Evolutionary conservation across 306 rosid genomes (phyloP).

Genomic region (Sphenostylis stenocarpa): DNA sequence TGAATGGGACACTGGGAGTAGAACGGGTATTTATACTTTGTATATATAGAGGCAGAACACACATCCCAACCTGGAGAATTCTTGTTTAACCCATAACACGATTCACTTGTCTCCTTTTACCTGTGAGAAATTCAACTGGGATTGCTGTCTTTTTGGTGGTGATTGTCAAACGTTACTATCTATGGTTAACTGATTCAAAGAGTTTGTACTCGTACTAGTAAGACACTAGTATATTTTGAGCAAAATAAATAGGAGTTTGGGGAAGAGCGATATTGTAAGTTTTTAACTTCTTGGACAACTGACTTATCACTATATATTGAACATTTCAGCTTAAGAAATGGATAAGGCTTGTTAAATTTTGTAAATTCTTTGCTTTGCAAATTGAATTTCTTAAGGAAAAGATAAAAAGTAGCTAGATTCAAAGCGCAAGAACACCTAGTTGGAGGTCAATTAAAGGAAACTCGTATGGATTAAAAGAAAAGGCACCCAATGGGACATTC

Average conservation of each 20-base stretch:
- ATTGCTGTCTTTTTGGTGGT: neutral
- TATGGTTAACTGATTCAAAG: neutral
- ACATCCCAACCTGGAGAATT: neutral
- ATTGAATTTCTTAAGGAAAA: constrained; percentile 19
- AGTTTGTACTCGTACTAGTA: neutral
- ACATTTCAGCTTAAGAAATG: neutral
- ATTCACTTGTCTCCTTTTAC: neutral
- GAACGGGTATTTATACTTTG: neutral
- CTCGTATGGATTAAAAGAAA: constrained; percentile 24
- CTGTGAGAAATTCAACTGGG: neutral
- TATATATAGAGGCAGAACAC: neutral
- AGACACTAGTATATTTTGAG: neutral
- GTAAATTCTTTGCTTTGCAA: neutral
- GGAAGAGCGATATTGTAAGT: neutral
- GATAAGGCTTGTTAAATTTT: constrained; percentile 20
- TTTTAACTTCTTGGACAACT: neutral
- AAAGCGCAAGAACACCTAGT: constrained; percentile 16
- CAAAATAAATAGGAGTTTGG: neutral
- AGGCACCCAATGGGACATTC: constrained; percentile 19
- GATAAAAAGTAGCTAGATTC: constrained; percentile 7
- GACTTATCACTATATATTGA: neutral
- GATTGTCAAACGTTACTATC: neutral
- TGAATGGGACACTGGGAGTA: neutral
- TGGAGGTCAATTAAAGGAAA: constrained; percentile 35
- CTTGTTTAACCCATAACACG: neutral